These are phyloP conservation scores for Ceratocystiopsis minuta DNA, from an alignment of 2,329 filamentous ascomycete genomes.

Conservation along the genomic window DNA sequence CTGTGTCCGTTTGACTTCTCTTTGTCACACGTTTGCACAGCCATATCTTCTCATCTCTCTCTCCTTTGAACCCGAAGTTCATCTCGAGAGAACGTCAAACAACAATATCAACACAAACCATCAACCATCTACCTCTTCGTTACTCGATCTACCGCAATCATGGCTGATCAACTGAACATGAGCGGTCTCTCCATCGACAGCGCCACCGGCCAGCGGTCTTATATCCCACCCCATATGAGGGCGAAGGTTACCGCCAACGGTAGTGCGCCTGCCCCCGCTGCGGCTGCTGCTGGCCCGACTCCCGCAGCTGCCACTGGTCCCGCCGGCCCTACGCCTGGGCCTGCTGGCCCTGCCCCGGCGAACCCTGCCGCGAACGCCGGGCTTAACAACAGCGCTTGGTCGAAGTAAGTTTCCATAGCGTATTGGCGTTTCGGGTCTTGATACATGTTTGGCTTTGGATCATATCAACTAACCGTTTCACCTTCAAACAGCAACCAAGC, in stretches of 20 bases:
- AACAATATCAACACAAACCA: constrained; percentile 7
- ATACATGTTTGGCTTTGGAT: too few species aligned
- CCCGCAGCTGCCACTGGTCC: background rate
- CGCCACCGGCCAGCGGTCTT: constrained; percentile 38
- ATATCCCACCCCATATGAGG: constrained; percentile 76
- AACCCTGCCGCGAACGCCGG: constrained; percentile 21
- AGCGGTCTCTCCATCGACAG: constrained; percentile 44
- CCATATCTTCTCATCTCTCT: constrained; percentile 5
- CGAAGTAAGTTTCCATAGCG: constrained; percentile 28
- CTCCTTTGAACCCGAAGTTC: constrained; percentile 7
- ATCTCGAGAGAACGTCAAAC: constrained; percentile 4
- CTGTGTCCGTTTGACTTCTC: background rate
- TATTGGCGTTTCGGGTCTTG: background rate
- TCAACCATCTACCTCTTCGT: constrained; percentile 1
- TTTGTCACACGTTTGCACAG: constrained; percentile 1
- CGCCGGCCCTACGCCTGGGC: constrained; percentile 9
- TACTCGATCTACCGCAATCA: constrained; percentile 27
- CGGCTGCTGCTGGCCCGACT: background rate
- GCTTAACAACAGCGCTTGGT: constrained; percentile 47
- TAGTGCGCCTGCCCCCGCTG: constrained; percentile 12
- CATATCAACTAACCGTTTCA: too few species aligned
- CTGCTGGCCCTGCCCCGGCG: constrained; percentile 3
- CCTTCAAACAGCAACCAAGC: constrained; percentile 25
- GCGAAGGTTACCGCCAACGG: constrained; percentile 26
- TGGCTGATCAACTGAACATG: constrained; percentile 78